These are phyloP conservation scores for Thraustotheca clavata DNA, from an alignment of 352 stramenopile genomes.

Conservation along the genomic window DNA sequence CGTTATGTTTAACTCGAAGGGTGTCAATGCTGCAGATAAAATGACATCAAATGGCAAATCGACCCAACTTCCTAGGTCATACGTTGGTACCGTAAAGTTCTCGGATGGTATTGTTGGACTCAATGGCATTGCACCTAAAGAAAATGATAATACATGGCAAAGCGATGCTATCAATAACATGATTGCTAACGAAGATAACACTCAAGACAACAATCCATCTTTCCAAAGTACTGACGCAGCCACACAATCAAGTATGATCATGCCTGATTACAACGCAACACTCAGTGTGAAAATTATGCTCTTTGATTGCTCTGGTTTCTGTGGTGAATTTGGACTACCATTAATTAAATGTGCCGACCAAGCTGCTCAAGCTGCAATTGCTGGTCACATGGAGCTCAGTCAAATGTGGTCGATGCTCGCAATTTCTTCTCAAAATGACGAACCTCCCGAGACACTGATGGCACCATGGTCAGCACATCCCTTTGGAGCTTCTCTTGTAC, in stretches of 20 bases:
- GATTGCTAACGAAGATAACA: background rate
- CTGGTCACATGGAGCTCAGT: slow-evolving; percentile 48
- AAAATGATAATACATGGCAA: background rate
- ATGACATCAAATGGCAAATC: too few species aligned
- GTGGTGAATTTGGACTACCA: background rate
- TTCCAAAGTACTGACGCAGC: background rate
- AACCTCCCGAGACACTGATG: slow-evolving; percentile 20
- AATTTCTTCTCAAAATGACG: slow-evolving; percentile 33
- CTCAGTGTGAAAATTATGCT: background rate
- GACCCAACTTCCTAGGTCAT: too few species aligned
- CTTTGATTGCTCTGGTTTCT: slow-evolving; percentile 1
- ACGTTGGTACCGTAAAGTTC: too few species aligned
- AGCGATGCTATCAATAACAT: background rate
- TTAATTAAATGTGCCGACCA: background rate
- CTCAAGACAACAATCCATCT: background rate
- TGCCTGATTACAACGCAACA: background rate
- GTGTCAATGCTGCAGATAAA: too few species aligned
- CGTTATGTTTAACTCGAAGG: slow-evolving; percentile 9
- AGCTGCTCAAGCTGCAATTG: background rate
- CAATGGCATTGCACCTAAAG: background rate
- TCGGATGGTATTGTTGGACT: background rate
- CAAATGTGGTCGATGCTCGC: slow-evolving; percentile 77
- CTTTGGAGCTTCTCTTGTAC: slow-evolving; percentile 63
- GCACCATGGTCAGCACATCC: slow-evolving; percentile 74
- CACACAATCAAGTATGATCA: background rate